Evolutionary conservation across 2,329 filamentous ascomycete species (phyloP).

Genomic region (Proliferodiscus dingleyae): DNA sequence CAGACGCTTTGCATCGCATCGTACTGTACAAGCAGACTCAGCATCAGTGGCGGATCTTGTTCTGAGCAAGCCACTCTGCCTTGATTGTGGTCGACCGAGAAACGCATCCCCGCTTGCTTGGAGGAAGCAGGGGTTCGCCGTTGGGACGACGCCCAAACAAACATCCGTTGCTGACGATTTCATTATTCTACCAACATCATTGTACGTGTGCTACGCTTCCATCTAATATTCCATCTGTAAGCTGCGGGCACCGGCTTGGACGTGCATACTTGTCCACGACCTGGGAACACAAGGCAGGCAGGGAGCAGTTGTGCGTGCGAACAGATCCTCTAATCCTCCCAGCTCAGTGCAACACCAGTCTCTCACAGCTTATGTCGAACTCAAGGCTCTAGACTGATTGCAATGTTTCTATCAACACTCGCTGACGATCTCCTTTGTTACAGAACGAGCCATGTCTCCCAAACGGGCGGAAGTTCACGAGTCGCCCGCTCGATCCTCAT

Average conservation of each 20-base stretch:
- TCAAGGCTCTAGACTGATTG: constrained; percentile 12
- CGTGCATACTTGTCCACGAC: constrained; percentile 1
- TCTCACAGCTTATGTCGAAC: constrained; percentile 1
- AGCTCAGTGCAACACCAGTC: not conserved
- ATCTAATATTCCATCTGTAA: not conserved
- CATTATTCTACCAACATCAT: constrained; percentile 18
- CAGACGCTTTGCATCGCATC: not conserved
- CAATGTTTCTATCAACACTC: constrained; percentile 2
- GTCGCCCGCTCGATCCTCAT: constrained; percentile 53
- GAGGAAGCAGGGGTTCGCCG: constrained; percentile 21
- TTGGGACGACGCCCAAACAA: constrained; percentile 22
- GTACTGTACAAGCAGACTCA: not conserved
- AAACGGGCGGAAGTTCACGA: constrained; percentile 42
- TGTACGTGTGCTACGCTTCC: constrained; percentile 21
- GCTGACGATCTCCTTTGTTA: constrained; percentile 12
- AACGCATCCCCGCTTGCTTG: constrained; percentile 23
- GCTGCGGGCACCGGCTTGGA: constrained; percentile 1
- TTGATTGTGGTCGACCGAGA: constrained; percentile 29
- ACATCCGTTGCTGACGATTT: constrained; percentile 15
- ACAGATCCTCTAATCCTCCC: not conserved
- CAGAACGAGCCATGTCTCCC: constrained; percentile 54
- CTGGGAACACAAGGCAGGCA: constrained; percentile 4
- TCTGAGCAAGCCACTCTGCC: constrained; percentile 16
- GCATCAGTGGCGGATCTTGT: constrained; percentile 9
- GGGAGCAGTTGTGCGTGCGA: constrained; percentile 1